Evolutionary conservation across 805 yeast genomes (phyloP).

Genomic region (Ogataea henricii): DNA sequence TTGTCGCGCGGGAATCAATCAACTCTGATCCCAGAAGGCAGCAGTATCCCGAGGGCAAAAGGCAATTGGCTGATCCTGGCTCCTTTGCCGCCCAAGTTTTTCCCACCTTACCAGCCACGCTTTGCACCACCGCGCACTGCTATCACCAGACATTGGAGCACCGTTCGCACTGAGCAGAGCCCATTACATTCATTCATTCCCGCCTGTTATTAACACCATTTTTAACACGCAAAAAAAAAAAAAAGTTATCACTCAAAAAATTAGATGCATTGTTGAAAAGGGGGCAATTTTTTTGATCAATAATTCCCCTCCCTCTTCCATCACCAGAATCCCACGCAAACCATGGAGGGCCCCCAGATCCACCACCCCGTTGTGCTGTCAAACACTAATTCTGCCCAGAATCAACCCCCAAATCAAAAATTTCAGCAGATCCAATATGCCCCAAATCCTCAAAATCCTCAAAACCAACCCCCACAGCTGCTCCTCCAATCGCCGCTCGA

Average conservation of each 20-base stretch:
- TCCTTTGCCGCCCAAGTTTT: neutral
- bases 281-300: neutral
- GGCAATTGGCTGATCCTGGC: slow-evolving; percentile 1
- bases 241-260: neutral
- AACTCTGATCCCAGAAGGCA: neutral
- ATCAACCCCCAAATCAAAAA: slow-evolving; percentile 1
- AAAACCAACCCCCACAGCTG: slow-evolving; percentile 4
- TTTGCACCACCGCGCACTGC: neutral
- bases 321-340: neutral
- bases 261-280: slow-evolving; percentile 1
- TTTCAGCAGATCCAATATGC: neutral
- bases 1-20: too few relatives aligned
- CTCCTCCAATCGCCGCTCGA: slow-evolving; percentile 14
- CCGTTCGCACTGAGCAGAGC: neutral
- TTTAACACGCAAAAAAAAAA: neutral
- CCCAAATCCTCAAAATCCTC: neutral
- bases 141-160: neutral
- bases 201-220: slow-evolving; percentile 1
- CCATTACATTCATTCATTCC: slow-evolving; percentile 1
- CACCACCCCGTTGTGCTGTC: slow-evolving; percentile 10
- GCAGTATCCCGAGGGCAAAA: neutral
- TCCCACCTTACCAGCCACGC: neutral
- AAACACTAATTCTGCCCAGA: neutral
- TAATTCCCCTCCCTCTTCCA: neutral
- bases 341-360: slow-evolving; percentile 18